Evolutionary conservation across 164 flowering plant genomes (phyloP).

Genomic region (Annona squamosa): DNA sequence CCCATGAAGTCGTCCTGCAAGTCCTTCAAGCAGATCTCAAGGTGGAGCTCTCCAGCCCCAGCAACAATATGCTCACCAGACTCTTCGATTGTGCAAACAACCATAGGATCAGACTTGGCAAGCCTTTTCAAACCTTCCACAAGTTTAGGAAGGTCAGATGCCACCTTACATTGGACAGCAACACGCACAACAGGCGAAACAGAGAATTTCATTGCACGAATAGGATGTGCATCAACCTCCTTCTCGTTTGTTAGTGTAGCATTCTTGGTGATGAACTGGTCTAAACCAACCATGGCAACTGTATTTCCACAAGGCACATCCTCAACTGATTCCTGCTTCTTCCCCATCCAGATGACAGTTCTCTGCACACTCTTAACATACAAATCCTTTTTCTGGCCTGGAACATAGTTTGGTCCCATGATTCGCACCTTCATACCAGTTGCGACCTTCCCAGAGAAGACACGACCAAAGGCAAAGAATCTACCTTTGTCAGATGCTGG

Average conservation of each 20-base stretch:
- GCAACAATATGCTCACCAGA: slow-evolving; percentile 38
- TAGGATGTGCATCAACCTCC: slow-evolving; percentile 34
- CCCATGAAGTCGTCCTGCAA: slow-evolving; percentile 31
- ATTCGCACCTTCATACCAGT: slow-evolving; percentile 32
- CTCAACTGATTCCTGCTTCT: slow-evolving; percentile 32
- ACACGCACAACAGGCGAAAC: slow-evolving; percentile 34
- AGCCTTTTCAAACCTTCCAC: slow-evolving; percentile 37
- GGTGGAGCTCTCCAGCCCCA: slow-evolving; percentile 31
- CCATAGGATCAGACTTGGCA: slow-evolving; percentile 37
- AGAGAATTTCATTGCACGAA: slow-evolving; percentile 37
- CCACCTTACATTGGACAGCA: slow-evolving; percentile 36
- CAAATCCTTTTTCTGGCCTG: slow-evolving; percentile 29
- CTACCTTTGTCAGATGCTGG: slow-evolving; percentile 34
- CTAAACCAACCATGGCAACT: slow-evolving; percentile 28
- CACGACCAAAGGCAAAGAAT: slow-evolving; percentile 34
- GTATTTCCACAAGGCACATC: slow-evolving; percentile 38
- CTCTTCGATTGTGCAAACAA: slow-evolving; percentile 28
- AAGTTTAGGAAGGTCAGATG: slow-evolving; percentile 36
- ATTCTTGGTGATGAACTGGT: slow-evolving; percentile 34
- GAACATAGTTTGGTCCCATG: slow-evolving; percentile 32
- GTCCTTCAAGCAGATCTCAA: slow-evolving; percentile 29
- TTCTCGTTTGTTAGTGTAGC: slow-evolving; percentile 33
- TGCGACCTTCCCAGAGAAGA: slow-evolving; percentile 26
- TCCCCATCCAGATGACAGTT: slow-evolving; percentile 37
- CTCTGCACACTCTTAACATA: slow-evolving; percentile 31